Evolutionary conservation across 2,329 filamentous ascomycete genomes (phyloP).

Genomic region (Microsporum audouinii): DNA sequence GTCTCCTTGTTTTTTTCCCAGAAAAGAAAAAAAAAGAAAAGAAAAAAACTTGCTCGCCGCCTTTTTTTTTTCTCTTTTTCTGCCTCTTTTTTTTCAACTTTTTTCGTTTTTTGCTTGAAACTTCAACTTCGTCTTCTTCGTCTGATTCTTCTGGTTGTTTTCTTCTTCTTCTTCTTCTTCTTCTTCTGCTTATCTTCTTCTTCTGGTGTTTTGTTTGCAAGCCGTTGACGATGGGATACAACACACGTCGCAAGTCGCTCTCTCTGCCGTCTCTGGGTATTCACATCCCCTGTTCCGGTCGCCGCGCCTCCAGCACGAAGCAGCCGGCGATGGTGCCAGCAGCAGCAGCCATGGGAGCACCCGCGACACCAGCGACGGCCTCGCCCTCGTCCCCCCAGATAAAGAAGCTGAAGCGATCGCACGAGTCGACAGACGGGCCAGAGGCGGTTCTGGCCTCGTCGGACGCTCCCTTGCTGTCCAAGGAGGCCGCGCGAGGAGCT

Average conservation of each 20-base stretch:
- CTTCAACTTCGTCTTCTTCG: slow-evolving; percentile 2
- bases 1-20: not conserved
- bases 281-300: slow-evolving; percentile 53
- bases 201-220: slow-evolving; percentile 12
- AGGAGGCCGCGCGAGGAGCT: slow-evolving; percentile 1
- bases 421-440: slow-evolving; percentile 37
- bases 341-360: slow-evolving; percentile 42
- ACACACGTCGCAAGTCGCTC: slow-evolving; percentile 90
- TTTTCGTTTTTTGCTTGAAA: not conserved
- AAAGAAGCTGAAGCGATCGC: slow-evolving; percentile 73
- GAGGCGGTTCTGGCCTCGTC: slow-evolving; percentile 20
- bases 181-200: slow-evolving; percentile 6
- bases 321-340: slow-evolving; percentile 13
- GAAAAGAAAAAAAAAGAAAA: not conserved
- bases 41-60: not conserved
- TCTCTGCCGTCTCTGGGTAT: slow-evolving; percentile 89
- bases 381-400: slow-evolving; percentile 36
- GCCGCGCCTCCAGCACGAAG: slow-evolving; percentile 52
- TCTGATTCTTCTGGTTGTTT: slow-evolving; percentile 8
- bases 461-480: slow-evolving; percentile 50
- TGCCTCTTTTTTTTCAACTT: slow-evolving; percentile 3
- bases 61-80: slow-evolving; percentile 8
- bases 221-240: slow-evolving; percentile 65
- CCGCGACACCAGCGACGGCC: not conserved
- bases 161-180: slow-evolving; percentile 5